phyloP scores from a whole-genome alignment of 257 asterid genomes.

The Gentiana straminea region DNA sequence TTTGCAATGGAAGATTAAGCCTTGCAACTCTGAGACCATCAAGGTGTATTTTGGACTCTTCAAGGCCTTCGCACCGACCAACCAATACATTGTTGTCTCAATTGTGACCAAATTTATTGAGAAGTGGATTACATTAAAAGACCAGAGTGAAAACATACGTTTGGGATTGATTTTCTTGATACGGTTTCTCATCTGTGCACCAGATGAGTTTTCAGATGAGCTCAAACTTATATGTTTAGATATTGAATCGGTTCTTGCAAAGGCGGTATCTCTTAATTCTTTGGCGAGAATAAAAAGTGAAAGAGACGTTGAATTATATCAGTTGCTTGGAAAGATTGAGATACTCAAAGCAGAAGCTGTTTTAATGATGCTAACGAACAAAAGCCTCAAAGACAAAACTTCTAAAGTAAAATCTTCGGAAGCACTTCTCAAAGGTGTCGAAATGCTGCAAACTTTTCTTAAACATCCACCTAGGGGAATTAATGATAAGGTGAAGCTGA shows the following conservation, averaged over 20 bases:
- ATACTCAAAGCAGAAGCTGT: no score
- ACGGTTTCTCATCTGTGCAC: background rate
- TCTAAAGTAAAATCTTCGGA: no score
- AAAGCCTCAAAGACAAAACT: no score
- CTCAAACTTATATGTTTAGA: background rate
- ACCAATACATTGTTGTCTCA: no score
- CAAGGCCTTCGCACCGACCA: background rate
- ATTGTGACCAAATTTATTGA: background rate
- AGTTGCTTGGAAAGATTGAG: background rate
- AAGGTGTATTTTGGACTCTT: background rate
- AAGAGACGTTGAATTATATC: no score
- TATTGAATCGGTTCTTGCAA: background rate
- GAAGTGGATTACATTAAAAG: background rate
- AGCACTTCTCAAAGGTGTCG: background rate
- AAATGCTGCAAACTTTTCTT: background rate
- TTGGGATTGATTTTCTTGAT: background rate
- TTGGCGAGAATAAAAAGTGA: background rate
- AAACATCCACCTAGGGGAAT: background rate
- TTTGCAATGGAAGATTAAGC: background rate
- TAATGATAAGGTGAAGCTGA: no score
- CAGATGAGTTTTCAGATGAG: background rate
- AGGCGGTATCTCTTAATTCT: background rate
- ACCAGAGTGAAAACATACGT: background rate
- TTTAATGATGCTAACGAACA: no score
- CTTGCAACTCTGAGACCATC: background rate